Base-by-base conservation (phyloP, 441 rosid species). In the Melastoma candidum region DNA sequence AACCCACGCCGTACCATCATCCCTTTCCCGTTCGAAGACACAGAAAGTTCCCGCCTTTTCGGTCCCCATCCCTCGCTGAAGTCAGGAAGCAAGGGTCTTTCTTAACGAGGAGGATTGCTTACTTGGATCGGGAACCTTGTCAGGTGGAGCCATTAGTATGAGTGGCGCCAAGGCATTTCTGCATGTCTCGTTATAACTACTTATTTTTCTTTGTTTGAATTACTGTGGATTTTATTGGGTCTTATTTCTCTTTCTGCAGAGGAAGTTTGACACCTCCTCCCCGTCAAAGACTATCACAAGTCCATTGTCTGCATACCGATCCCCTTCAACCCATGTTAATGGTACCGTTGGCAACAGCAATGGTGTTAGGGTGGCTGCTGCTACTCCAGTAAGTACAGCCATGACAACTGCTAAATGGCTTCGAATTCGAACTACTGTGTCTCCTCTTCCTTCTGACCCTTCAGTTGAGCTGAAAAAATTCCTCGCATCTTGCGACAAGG, bases 391-490 rank as follows among this genome's bases (percentile, higher is more conserved):
- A 54, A 84, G 83, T 69, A 77, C 93, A 22, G 99, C 95, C 53
- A 87, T 93, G 97, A 85, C 95, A 60, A 93, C 99, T 60, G 96
- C 97, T 46, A 89, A 90, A 74, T 93, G 99, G 99, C 97, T 93
- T 44, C 78, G 89, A 46, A 78, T 78, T n/a, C n/a, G n/a, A n/a
- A n/a, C n/a, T 36, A 75, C 83, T 58, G 74, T 93, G 63, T 87
- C 90, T 64, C 85, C 95, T 54, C 85, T 86, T 53, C 75, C 81
- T 54, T 69, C 93, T 48, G 80, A 80, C 67, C 97, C 97, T 41
- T 83, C 97, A 24, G 69, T 67, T 11, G 94, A 77, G 66, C 67
- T 93, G 72, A 83, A 77, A 68, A 78, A 63, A 44, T 87, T 86
- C 60, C 71, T 93, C 48, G 72, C 79, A 44, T 89, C 87, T 2